Base-by-base conservation (phyloP, 129 eudicot species). In the Apium graveolens region DNA sequence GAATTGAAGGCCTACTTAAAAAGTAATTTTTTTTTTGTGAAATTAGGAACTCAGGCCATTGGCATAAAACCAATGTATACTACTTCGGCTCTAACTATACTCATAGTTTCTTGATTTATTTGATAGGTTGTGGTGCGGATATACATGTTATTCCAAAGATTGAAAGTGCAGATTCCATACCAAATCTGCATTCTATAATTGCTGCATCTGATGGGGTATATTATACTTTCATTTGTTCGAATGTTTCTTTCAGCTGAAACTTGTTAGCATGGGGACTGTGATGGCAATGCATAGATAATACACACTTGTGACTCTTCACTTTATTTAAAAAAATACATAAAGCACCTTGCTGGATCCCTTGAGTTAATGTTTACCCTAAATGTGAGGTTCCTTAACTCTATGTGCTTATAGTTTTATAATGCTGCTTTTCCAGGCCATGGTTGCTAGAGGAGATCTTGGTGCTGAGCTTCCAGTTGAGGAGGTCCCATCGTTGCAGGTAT, bases 391-490 rank as follows among this genome's bases (percentile, higher is more conserved):
- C 55, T 39, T 72, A n/a, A n/a, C 20, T 2, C 41, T 27, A 62
- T 49, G 75, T 21, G 65, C 65, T 74, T 42, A 80, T 73, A 78
- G 29, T 78, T n/a, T 29, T 71, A 17, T 75, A 60, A 48, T 42
- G 49, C 70, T 76, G 66, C 60, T 48, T 43, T 76, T 42, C 82
- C 81, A 91, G 96, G 98, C 98, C 31, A 94, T 94, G 97, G 98
- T 94, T 74, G 97, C 97, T 70, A 91, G 98, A 88, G 98, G 96
- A 55, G 98, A 94, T 85, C 97, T 94, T 77, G 98, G 98, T 62
- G 97, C 97, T 18, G 97, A 91, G 92, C 88, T 94, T 80, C 98
- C 98, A 12, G 80, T 94, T 73, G 98, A 94, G 84, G 98, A 94
- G 87, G 98, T 94, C 83, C 98, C 98, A 10, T 81, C 92, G 78